Conservation (phyloP, 2,329 filamentous ascomycete genomes). For the Exophiala calicioides region DNA sequence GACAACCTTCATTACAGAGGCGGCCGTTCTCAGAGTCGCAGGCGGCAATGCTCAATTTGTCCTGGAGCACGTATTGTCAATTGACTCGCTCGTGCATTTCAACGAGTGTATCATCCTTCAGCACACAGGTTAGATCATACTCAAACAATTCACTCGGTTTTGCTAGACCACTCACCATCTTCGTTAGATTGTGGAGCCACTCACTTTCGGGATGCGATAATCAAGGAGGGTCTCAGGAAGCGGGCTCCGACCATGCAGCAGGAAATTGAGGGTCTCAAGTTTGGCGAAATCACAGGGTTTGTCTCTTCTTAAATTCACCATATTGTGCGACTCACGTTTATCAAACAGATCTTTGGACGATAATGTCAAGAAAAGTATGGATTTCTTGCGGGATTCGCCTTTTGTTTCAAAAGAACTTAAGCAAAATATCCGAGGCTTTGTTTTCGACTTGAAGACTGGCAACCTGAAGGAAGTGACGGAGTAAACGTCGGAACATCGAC, state of each 20-base stretch:
- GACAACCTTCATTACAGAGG: slow-evolving; percentile 4
- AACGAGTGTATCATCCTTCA: slow-evolving; percentile 16
- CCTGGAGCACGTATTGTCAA: slow-evolving; percentile 10
- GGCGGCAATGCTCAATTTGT: slow-evolving; percentile 18
- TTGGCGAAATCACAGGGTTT: slow-evolving; percentile 17
- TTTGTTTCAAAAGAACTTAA: slow-evolving; percentile 11
- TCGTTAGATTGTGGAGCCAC: slow-evolving; percentile 18
- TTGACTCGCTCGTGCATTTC: slow-evolving; percentile 16
- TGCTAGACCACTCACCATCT: background rate
- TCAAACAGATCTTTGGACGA: slow-evolving; percentile 8
- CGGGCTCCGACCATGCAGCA: slow-evolving; percentile 5
- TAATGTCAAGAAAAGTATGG: slow-evolving; percentile 19
- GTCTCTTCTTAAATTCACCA: background rate
- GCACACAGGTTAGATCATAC: slow-evolving; percentile 10
- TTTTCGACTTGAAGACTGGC: slow-evolving; percentile 18
- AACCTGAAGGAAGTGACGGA: slow-evolving; percentile 14
- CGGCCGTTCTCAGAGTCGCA: slow-evolving; percentile 11
- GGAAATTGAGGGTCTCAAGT: slow-evolving; percentile 12
- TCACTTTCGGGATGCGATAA: slow-evolving; percentile 6
- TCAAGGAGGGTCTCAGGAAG: slow-evolving; percentile 13
- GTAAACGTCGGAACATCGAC: no score
- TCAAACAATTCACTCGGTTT: background rate
- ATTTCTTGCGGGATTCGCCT: slow-evolving; percentile 12
- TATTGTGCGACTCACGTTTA: background rate
- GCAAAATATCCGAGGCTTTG: slow-evolving; percentile 10